Base-by-base conservation (phyloP, 805 yeast genomes). In the Blastobotrys parvus region DNA sequence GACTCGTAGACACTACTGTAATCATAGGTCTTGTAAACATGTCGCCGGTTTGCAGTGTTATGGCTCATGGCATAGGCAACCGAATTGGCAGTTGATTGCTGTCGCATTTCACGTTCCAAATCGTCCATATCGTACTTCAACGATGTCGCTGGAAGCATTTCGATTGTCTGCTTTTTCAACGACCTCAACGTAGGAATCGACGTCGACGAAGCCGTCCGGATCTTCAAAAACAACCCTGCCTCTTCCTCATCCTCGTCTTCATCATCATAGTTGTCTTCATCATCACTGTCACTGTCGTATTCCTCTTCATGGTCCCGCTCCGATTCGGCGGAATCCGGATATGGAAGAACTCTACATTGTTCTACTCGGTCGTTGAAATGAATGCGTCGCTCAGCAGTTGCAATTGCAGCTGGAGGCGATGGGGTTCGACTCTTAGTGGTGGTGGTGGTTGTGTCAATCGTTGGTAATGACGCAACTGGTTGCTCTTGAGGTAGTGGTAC, bases 281-380 rank as follows among this genome's bases (percentile, higher is more conserved):
- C 53, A n/a, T 44, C 49, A 16, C 32, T 27, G 22, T 43, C 50
- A 57, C n/a, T 33, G 15, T 22, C 23, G 18, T 45, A 45, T 17
- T 43, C 46, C 22, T 49, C 57, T 21, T 43, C 44, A 30, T 42
- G 51, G 8, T 45, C 37, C 16, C 20, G 16, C 23, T 34, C 25
- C 18, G 45, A 52, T n/a, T n/a, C n/a, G 17, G 49, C 58, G 8
- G 46, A 27, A n/a, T 46, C 51, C 8, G 42, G 41, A 25, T 68
- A 57, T 45, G 73, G 78, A 8, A 89, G 59, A 0, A 95, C 89
- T 48, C 85, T 79, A 62, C 98, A 92, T 62, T 92, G 99, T 60
- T 87, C 89, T 25, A 92, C 99, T 42, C 88, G 78, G 59, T 87
- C 94, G 60, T 82, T 92, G 65, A 92, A 92, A 63, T 89, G 97